phyloP scores from a whole-genome alignment of 148 eudicot species.

The Tetragonia tetragonoides region DNA sequence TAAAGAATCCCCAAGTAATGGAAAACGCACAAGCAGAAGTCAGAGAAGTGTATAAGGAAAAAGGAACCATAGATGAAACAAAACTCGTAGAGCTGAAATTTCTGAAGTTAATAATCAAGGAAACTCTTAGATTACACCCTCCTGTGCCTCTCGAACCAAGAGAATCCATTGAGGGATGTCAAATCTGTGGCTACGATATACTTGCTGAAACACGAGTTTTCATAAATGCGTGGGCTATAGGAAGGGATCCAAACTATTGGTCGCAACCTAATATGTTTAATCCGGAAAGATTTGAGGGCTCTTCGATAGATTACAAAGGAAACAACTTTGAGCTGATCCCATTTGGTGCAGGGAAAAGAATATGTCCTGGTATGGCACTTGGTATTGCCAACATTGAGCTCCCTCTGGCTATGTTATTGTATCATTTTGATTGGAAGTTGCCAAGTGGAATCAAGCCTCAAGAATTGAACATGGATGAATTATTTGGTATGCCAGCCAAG shows the following conservation, averaged over 20 bases:
- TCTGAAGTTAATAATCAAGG: slow-evolving; percentile 3
- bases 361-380: slow-evolving; percentile 29
- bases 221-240: background rate
- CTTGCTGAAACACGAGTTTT: background rate
- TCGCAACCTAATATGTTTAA: slow-evolving; percentile 23
- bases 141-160: background rate
- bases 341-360: slow-evolving; percentile 35
- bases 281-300: slow-evolving; percentile 27
- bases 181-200: background rate
- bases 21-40: slow-evolving; percentile 12
- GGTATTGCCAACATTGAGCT: slow-evolving; percentile 26
- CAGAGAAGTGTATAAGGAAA: background rate
- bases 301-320: slow-evolving; percentile 24
- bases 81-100: background rate
- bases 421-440: slow-evolving; percentile 33
- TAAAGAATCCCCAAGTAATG: slow-evolving; percentile 11
- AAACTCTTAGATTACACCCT: slow-evolving; percentile 15
- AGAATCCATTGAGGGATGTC: background rate
- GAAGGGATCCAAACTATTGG: slow-evolving; percentile 29
- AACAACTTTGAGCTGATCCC: slow-evolving; percentile 23
- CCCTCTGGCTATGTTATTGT: slow-evolving; percentile 20
- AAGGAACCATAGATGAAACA: background rate
- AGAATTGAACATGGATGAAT: slow-evolving; percentile 29
- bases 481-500: slow-evolving; percentile 15
- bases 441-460: slow-evolving; percentile 17